Percentiles rank a stretch among this genome's conserved stretches.
Conservation (phyloP, 192 early-diverging fungal species). For the Coemansia sp. region DNA sequence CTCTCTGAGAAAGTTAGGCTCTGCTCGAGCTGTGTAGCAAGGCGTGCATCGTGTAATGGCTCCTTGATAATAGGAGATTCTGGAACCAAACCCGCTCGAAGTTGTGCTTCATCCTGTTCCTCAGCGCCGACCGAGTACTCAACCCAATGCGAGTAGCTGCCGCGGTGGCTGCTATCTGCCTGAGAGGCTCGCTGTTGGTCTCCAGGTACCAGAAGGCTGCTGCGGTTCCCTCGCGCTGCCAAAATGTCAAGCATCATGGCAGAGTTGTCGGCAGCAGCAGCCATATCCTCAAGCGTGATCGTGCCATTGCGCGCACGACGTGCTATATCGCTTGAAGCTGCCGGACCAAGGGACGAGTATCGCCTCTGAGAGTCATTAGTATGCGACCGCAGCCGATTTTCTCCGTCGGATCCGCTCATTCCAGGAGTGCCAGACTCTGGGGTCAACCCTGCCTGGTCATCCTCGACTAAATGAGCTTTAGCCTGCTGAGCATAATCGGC, state of each 20-base stretch:
- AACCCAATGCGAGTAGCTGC: conserved; percentile 21
- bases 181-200: background rate
- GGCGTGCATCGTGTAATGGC: conserved; percentile 4
- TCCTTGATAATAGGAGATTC: background rate
- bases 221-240: conserved; percentile 4
- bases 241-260: conserved; percentile 13
- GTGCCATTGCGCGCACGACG: conserved; percentile 23
- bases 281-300: conserved; percentile 34
- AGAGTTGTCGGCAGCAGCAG: conserved; percentile 17
- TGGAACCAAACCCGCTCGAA: background rate
- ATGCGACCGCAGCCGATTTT: background rate
- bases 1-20: conserved; percentile 19
- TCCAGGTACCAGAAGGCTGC: conserved; percentile 1
- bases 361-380: background rate
- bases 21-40: conserved; percentile 13
- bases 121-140: conserved; percentile 8
- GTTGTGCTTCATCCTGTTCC: background rate
- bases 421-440: background rate
- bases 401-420: background rate
- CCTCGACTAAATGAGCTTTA: background rate
- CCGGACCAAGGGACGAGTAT: conserved; percentile 6
- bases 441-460: background rate
- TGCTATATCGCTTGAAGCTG: background rate
- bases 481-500: background rate
- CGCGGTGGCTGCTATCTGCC: conserved; percentile 11